Percentiles rank a stretch among this genome's conserved stretches.
Conservation (phyloP, 169 alveolate genomes). For the Neospora caninum region DNA sequence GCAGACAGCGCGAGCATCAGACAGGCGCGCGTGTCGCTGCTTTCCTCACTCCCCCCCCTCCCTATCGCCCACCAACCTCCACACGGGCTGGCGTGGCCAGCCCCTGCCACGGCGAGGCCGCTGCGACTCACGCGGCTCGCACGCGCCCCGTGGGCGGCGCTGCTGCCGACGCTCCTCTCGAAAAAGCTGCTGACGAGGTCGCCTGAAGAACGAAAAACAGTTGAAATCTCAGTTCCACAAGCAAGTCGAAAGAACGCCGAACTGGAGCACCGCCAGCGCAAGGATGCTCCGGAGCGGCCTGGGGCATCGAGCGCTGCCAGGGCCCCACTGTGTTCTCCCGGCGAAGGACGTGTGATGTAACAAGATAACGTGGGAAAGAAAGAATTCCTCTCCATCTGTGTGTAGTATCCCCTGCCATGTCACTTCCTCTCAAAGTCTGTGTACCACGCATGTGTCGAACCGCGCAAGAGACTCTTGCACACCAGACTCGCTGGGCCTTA, state of each 20-base stretch:
- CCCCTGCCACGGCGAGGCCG: not conserved
- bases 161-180: not conserved
- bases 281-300: no score
- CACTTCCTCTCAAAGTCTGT: no score
- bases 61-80: not conserved
- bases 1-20: not conserved
- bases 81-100: not conserved
- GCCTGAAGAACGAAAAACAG: not conserved
- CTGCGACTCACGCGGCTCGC: not conserved
- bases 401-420: no score
- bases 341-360: no score
- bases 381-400: no score
- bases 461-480: no score
- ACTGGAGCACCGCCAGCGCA: no score
- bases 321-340: no score
- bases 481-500: no score
- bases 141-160: constrained; percentile 6
- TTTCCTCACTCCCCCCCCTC: not conserved
- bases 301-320: no score
- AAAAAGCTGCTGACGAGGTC: constrained; percentile 9
- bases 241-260: not conserved
- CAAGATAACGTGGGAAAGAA: no score
- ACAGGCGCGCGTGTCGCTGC: not conserved
- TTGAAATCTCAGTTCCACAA: not conserved
- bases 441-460: no score